Evolutionary conservation across 768 basidiomycete species (phyloP), one percentile per base, ranked within the genome.

Genomic region (Tricholoma flavovirens): DNA sequence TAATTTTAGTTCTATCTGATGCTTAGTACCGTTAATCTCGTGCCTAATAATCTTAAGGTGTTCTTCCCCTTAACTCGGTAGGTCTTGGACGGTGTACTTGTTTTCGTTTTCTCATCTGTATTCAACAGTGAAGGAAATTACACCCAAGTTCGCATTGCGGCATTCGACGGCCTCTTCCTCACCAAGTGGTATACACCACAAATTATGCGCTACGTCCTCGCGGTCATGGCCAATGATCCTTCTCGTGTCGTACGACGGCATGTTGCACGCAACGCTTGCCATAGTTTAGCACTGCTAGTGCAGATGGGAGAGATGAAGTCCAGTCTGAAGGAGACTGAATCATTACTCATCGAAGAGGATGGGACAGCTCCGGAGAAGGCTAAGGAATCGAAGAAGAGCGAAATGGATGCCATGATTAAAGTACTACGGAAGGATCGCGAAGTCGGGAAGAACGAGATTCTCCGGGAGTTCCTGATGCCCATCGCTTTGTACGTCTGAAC

Each of bases 11-110:
- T 91, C 66, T 83, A 91, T 65, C 77, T 91, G 67, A 77, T 90
- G 53, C 74, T 93, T 59, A 87, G 83, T 58, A 72, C 89, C 36
- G 88, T 90, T 1, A 84, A 85, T 63, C 77, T 94, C 26, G 79
- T 93, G 54, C 86, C 91, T 10, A 86, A 83, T 55, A 89, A 92
- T 59, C 78, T 85, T 26, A 79, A 81, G 55, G 73, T 86, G 12
- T 95, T 94, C 73, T 88, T 98, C 63, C 85, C 90, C 1, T 83
- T 94, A 62, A 96, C 95, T 38, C 81, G 95, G 93, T 93, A 60
- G 49, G 83, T 60, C 33, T 24, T 58, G 38, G 9, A 14, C 15
- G 26, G 49, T 17, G 42, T 17, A 4, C 8, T 32, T 30, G 5
- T 32, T 43, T 30, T 19, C 22, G 40, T 54, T 36, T n/a, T 17